phyloP scores from a whole-genome alignment of 169 alveolate genomes.

The Cytauxzoon felis region DNA sequence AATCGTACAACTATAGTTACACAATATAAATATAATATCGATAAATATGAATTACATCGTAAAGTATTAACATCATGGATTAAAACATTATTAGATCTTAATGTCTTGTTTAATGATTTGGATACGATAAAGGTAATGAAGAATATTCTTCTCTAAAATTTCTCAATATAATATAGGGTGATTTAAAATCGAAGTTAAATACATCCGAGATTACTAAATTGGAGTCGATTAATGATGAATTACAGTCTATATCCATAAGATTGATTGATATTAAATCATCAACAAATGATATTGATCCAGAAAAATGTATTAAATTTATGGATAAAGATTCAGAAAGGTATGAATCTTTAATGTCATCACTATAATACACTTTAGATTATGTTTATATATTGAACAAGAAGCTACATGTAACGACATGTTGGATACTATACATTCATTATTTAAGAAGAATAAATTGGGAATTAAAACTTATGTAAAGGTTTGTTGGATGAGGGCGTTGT shows the following conservation, averaged over 20 bases:
- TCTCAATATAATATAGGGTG: not conserved
- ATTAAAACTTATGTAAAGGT: constrained; percentile 38
- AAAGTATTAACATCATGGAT: constrained; percentile 8
- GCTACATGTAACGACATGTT: constrained; percentile 38
- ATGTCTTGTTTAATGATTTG: not conserved
- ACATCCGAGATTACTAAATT: not conserved
- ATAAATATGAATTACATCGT: constrained; percentile 23
- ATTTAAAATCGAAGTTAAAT: not conserved
- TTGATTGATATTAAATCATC: not conserved
- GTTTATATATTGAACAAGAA: constrained; percentile 23
- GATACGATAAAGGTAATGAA: constrained; percentile 1
- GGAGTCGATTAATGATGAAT: constrained; percentile 3
- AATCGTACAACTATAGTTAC: not conserved
- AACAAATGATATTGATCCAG: not conserved
- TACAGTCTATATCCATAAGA: no score
- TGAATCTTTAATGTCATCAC: not conserved
- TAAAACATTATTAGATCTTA: constrained; percentile 5
- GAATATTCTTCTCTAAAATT: not conserved
- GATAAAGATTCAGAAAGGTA: constrained; percentile 20
- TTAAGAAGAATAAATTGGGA: constrained; percentile 23
- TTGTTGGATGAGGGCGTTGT: not conserved
- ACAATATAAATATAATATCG: constrained; percentile 8
- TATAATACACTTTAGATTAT: not conserved
- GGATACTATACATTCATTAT: constrained; percentile 19
- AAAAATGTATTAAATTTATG: constrained; percentile 5